These are phyloP conservation scores for Aspergillus homomorphus DNA, from an alignment of 495 filamentous ascomycete species.

Conservation along the genomic window DNA sequence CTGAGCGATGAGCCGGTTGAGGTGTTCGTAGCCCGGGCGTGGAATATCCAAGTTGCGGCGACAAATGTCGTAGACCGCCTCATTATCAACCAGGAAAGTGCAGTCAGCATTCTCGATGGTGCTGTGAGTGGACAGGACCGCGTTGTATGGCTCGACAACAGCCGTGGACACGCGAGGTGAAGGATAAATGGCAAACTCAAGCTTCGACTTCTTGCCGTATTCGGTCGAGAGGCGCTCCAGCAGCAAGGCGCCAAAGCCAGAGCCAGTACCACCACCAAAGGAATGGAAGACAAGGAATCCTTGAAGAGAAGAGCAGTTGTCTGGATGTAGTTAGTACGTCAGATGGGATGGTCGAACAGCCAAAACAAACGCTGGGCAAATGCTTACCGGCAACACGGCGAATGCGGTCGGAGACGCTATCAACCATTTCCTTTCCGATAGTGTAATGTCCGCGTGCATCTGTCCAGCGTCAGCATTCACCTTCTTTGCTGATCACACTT, in stretches of 20 bases:
- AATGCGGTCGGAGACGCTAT: slow-evolving; percentile 78
- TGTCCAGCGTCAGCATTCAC: slow-evolving; percentile 33
- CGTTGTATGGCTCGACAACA: slow-evolving; percentile 92
- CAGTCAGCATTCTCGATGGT: slow-evolving; percentile 93
- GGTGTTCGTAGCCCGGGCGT: slow-evolving; percentile 79
- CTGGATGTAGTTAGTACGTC: slow-evolving; percentile 41
- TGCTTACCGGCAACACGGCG: slow-evolving; percentile 71
- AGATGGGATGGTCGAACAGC: neutral
- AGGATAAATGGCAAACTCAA: slow-evolving; percentile 88
- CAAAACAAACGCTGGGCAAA: neutral
- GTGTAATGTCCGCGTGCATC: slow-evolving; percentile 93
- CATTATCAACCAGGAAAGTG: slow-evolving; percentile 90
- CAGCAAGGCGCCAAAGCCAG: slow-evolving; percentile 83
- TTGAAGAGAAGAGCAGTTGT: slow-evolving; percentile 88
- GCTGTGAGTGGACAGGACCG: slow-evolving; percentile 86
- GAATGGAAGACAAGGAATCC: slow-evolving; percentile 94
- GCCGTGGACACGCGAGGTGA: slow-evolving; percentile 81
- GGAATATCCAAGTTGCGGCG: slow-evolving; percentile 84
- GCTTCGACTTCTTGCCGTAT: slow-evolving; percentile 93
- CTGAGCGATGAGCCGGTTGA: slow-evolving; percentile 89
- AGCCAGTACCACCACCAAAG: slow-evolving; percentile 89
- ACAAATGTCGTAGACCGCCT: slow-evolving; percentile 92
- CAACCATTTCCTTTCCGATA: slow-evolving; percentile 86
- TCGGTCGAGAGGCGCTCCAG: slow-evolving; percentile 84
- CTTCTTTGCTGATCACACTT: neutral